These are phyloP conservation scores for Lactuca saligna DNA, from an alignment of 129 eudicot species.

Conservation along the genomic window DNA sequence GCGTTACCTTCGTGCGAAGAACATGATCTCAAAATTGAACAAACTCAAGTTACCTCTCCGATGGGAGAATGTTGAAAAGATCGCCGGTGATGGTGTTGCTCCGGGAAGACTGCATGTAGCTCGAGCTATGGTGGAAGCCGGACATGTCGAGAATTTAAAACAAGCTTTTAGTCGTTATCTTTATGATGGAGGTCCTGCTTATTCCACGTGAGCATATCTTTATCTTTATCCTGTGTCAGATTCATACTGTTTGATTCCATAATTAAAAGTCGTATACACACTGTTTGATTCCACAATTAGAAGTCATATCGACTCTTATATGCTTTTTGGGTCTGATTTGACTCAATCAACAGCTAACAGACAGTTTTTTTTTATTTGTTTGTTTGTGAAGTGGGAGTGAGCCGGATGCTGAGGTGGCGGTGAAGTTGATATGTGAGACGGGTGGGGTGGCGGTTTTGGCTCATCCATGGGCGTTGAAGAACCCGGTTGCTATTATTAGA, in stretches of 20 bases:
- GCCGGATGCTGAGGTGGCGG: constrained; percentile 77
- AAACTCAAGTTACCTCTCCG: constrained; percentile 73
- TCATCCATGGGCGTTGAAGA: constrained; percentile 94
- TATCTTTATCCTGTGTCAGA: neutral
- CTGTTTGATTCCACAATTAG: too few species aligned
- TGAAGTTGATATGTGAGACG: constrained; percentile 62
- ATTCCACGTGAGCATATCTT: constrained; percentile 57
- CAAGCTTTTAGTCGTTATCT: constrained; percentile 90
- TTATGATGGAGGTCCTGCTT: constrained; percentile 95
- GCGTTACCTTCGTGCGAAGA: constrained; percentile 80
- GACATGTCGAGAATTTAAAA: constrained; percentile 81
- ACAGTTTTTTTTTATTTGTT: neutral
- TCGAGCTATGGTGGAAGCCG: constrained; percentile 97
- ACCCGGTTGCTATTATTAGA: constrained; percentile 65
- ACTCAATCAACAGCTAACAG: too few species aligned
- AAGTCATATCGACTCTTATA: too few species aligned
- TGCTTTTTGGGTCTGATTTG: too few species aligned
- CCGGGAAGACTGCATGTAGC: constrained; percentile 97
- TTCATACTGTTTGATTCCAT: too few species aligned
- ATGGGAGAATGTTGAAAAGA: constrained; percentile 77
- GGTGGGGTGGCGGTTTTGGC: constrained; percentile 92
- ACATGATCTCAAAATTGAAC: constrained; percentile 74
- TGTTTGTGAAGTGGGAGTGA: constrained; percentile 70
- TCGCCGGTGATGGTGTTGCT: constrained; percentile 93
- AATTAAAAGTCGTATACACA: too few species aligned